phyloP scores from a whole-genome alignment of 768 basidiomycete species.

The Cystobasidiopsis lactophilus region DNA sequence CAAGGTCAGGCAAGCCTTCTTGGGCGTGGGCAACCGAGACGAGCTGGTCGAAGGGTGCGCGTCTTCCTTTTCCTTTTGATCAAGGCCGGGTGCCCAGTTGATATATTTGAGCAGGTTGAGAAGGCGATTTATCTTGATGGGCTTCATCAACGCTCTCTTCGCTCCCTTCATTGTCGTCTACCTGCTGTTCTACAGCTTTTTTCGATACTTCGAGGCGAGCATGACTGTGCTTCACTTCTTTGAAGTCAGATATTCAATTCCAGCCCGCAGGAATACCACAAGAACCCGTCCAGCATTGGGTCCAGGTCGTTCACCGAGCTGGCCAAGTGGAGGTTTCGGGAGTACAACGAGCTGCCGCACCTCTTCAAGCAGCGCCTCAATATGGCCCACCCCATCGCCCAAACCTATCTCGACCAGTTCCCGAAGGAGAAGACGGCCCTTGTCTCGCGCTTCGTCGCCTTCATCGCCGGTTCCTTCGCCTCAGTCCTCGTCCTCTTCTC shows the following conservation, averaged over 20 bases:
- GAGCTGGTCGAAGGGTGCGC: slow-evolving; percentile 64
- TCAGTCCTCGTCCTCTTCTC: slow-evolving; percentile 84
- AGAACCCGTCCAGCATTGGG: slow-evolving; percentile 86
- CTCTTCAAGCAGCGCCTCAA: slow-evolving; percentile 66
- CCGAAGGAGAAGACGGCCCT: slow-evolving; percentile 82
- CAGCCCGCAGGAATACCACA: slow-evolving; percentile 74
- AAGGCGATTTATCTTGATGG: slow-evolving; percentile 87
- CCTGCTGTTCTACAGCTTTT: slow-evolving; percentile 94
- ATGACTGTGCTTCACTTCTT: background rate
- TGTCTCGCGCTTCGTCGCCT: slow-evolving; percentile 82
- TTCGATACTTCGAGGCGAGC: slow-evolving; percentile 92
- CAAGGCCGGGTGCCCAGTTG: background rate
- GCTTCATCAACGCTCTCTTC: slow-evolving; percentile 79
- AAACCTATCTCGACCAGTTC: slow-evolving; percentile 92
- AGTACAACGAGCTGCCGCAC: slow-evolving; percentile 95
- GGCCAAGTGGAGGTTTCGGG: slow-evolving; percentile 94
- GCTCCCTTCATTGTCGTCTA: slow-evolving; percentile 94
- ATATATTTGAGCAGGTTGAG: slow-evolving; percentile 34
- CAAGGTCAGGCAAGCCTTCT: slow-evolving; percentile 67
- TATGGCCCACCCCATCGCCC: slow-evolving; percentile 69
- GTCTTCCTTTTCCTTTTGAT: background rate
- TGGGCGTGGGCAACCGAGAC: slow-evolving; percentile 58
- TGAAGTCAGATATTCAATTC: background rate
- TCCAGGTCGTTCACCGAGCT: slow-evolving; percentile 79
- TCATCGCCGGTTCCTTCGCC: slow-evolving; percentile 86